These are phyloP conservation scores for Ascochyta pisi DNA, from an alignment of 2,329 filamentous ascomycete species.

Conservation along the genomic window DNA sequence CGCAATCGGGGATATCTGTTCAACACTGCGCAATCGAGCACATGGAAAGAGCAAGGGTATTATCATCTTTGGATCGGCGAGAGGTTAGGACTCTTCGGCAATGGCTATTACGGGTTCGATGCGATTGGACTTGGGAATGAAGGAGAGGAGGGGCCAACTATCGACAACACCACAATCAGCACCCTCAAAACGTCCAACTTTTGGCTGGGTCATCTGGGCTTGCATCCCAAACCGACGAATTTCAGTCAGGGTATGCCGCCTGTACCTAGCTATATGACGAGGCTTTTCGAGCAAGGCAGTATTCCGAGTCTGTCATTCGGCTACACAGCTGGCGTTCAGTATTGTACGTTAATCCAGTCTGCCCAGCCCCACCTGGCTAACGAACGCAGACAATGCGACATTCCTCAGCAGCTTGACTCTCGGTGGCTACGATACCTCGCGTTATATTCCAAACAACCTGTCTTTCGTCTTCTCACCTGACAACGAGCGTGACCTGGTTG, in stretches of 20 bases:
- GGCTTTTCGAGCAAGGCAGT: slow-evolving; percentile 60
- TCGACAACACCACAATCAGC: slow-evolving; percentile 53
- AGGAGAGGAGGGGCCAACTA: slow-evolving; percentile 49
- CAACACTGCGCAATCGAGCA: slow-evolving; percentile 59
- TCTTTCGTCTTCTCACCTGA: slow-evolving; percentile 65
- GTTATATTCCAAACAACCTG: slow-evolving; percentile 66
- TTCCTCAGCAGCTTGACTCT: slow-evolving; percentile 64
- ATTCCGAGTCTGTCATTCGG: slow-evolving; percentile 78
- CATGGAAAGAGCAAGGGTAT: slow-evolving; percentile 65
- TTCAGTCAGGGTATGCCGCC: slow-evolving; percentile 60
- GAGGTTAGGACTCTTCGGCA: slow-evolving; percentile 65
- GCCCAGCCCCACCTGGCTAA: slow-evolving; percentile 1
- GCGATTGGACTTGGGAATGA: slow-evolving; percentile 51
- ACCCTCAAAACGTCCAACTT: slow-evolving; percentile 51
- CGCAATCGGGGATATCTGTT: slow-evolving; percentile 66
- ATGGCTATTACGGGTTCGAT: slow-evolving; percentile 69
- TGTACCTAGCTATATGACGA: slow-evolving; percentile 61
- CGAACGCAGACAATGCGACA: slow-evolving; percentile 38
- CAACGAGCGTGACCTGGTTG: slow-evolving; percentile 65
- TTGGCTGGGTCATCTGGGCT: slow-evolving; percentile 57
- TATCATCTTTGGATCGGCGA: slow-evolving; percentile 65
- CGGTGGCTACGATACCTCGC: slow-evolving; percentile 72
- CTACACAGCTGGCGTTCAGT: slow-evolving; percentile 77
- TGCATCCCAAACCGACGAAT: slow-evolving; percentile 59
- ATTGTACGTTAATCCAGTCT: slow-evolving; percentile 58